These are phyloP conservation scores for Fusarium sp. DNA, from an alignment of 2,329 filamentous ascomycete species.

Conservation along the genomic window DNA sequence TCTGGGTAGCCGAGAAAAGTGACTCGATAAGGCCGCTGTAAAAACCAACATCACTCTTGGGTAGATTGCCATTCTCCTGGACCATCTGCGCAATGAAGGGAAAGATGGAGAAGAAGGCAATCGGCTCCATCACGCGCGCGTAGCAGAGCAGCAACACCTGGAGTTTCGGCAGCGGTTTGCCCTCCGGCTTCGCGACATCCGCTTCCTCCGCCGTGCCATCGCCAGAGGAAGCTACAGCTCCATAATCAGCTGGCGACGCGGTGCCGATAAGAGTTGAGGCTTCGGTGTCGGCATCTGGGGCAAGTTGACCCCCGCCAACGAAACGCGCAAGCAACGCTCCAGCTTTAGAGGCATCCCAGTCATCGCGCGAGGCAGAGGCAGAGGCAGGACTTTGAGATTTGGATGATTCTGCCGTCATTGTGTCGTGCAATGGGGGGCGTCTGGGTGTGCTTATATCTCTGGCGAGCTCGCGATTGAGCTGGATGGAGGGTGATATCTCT, in stretches of 20 bases:
- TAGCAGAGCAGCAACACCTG: conserved; percentile 81
- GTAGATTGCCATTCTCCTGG: conserved; percentile 68
- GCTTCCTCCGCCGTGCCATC: not conserved
- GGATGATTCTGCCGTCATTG: conserved; percentile 19
- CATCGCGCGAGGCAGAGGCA: not conserved
- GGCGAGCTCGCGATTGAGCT: not conserved
- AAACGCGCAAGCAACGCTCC: conserved; percentile 40
- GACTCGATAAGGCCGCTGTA: conserved; percentile 81
- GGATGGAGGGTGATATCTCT: not conserved
- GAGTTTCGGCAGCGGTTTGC: conserved; percentile 50
- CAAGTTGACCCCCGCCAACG: conserved; percentile 23
- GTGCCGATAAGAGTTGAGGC: conserved; percentile 40
- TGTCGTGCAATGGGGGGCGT: not conserved
- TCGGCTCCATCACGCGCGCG: conserved; percentile 76
- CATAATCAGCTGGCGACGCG: conserved; percentile 21
- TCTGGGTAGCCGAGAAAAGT: conserved; percentile 79
- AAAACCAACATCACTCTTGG: conserved; percentile 77
- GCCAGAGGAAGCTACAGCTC: conserved; percentile 1
- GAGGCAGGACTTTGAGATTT: conserved; percentile 9
- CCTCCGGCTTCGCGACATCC: not conserved
- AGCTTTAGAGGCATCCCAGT: conserved; percentile 28
- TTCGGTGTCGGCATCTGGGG: conserved; percentile 37
- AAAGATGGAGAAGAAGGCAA: conserved; percentile 87
- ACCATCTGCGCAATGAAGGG: conserved; percentile 85
- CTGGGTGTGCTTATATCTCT: not conserved